phyloP scores from a whole-genome alignment of 2,329 filamentous ascomycete genomes.

The Aspergillus thermomutatus region DNA sequence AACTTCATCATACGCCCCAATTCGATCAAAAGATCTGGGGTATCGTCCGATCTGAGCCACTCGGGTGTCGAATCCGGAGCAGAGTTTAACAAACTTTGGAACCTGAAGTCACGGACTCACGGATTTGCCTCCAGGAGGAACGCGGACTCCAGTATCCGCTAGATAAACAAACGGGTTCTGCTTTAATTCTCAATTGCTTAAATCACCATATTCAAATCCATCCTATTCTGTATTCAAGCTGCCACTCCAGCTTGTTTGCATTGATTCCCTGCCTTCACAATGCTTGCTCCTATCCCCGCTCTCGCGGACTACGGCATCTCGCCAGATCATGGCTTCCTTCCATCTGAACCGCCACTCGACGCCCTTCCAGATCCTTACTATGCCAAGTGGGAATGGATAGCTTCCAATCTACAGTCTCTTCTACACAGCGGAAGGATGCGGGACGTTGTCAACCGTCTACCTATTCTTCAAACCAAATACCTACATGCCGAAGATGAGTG shows the following conservation, averaged over 20 bases:
- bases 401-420: slow-evolving; percentile 79
- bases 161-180: neutral
- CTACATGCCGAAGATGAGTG: slow-evolving; percentile 85
- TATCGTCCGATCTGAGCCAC: neutral
- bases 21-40: neutral
- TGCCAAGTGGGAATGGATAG: slow-evolving; percentile 86
- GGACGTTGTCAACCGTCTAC: slow-evolving; percentile 73
- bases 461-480: slow-evolving; percentile 76
- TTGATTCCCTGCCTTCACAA: slow-evolving; percentile 15
- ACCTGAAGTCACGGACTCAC: neutral
- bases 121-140: neutral
- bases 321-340: slow-evolving; percentile 76
- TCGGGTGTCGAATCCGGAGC: neutral
- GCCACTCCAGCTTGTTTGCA: neutral
- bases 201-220: too few species aligned
- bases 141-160: neutral
- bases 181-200: neutral
- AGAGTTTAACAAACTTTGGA: neutral
- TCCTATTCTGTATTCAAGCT: neutral
- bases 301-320: slow-evolving; percentile 71
- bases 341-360: slow-evolving; percentile 73
- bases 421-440: slow-evolving; percentile 82
- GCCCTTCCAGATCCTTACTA: slow-evolving; percentile 87
- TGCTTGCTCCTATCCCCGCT: slow-evolving; percentile 46
- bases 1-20: neutral